These are phyloP conservation scores for Pseudohalonectria lignicola DNA, from an alignment of 2,329 filamentous ascomycete genomes.

Conservation along the genomic window DNA sequence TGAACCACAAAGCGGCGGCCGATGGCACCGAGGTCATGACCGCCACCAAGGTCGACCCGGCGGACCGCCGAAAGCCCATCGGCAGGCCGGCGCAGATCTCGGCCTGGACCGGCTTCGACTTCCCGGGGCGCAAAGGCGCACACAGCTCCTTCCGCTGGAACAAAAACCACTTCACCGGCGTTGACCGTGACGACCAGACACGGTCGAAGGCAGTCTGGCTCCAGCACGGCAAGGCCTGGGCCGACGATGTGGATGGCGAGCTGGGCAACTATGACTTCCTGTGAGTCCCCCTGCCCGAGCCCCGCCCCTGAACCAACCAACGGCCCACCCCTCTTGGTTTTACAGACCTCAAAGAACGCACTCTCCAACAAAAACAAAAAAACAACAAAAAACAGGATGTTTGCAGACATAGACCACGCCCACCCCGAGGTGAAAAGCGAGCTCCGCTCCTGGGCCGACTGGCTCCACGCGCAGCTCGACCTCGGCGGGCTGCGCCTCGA, in stretches of 20 bases:
- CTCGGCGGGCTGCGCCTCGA: conserved; percentile 21
- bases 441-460: conserved; percentile 19
- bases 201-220: conserved; percentile 53
- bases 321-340: too few species aligned
- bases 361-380: too few species aligned
- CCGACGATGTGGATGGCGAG: conserved; percentile 39
- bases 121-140: conserved; percentile 45
- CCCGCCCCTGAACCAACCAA: too few species aligned
- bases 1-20: conserved; percentile 63
- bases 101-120: conserved; percentile 58
- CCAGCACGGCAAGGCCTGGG: conserved; percentile 54
- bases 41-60: conserved; percentile 48
- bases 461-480: conserved; percentile 16
- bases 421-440: conserved; percentile 19
- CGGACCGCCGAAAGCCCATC: conserved; percentile 44
- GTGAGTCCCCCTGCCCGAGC: too few species aligned
- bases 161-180: conserved; percentile 57
- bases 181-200: conserved; percentile 49
- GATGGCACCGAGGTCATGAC: conserved; percentile 49
- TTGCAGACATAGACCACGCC: conserved; percentile 20
- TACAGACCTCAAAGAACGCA: too few species aligned
- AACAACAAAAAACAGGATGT: too few species aligned
- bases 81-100: conserved; percentile 50
- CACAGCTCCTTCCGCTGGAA: conserved; percentile 55
- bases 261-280: conserved; percentile 49